phyloP scores from a whole-genome alignment of 2,329 filamentous ascomycete genomes.

The Aspergillus sp. region DNA sequence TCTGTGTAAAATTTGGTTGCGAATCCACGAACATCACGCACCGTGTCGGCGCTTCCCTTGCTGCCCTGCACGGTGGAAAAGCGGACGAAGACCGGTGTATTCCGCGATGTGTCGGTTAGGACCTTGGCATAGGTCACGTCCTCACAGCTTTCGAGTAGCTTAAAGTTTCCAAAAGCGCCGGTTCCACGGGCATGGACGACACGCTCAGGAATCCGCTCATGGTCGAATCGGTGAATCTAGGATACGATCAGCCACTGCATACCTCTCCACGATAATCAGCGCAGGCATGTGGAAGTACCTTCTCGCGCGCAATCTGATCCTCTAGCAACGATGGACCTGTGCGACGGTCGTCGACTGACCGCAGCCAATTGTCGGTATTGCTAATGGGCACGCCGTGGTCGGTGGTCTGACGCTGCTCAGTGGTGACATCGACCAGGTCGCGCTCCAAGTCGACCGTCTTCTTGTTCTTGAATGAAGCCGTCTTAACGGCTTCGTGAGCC shows the following conservation, averaged over 20 bases:
- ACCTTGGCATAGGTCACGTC: slow-evolving; percentile 66
- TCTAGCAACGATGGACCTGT: slow-evolving; percentile 70
- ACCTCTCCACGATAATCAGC: background rate
- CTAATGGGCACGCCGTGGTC: slow-evolving; percentile 74
- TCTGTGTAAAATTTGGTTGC: slow-evolving; percentile 74
- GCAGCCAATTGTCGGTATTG: slow-evolving; percentile 77
- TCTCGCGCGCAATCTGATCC: slow-evolving; percentile 71
- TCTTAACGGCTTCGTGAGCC: slow-evolving; percentile 30
- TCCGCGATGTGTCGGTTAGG: slow-evolving; percentile 67
- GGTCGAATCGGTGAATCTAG: slow-evolving; percentile 67
- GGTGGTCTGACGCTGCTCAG: slow-evolving; percentile 66
- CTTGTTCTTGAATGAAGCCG: slow-evolving; percentile 30
- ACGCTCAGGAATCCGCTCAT: slow-evolving; percentile 68
- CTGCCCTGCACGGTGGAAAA: slow-evolving; percentile 76
- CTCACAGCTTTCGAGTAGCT: slow-evolving; percentile 61
- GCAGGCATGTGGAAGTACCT: slow-evolving; percentile 50
- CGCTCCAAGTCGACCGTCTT: slow-evolving; percentile 65
- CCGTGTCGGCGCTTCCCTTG: slow-evolving; percentile 72
- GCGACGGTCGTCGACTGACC: slow-evolving; percentile 61
- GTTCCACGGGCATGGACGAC: slow-evolving; percentile 69
- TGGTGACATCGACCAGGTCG: slow-evolving; percentile 61
- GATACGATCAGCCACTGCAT: background rate
- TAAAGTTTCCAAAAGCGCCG: slow-evolving; percentile 68
- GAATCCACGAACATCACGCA: slow-evolving; percentile 75
- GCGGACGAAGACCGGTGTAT: slow-evolving; percentile 65